Base-by-base conservation (phyloP, 192 early-diverging fungal species). In the Kappamyces sp. region DNA sequence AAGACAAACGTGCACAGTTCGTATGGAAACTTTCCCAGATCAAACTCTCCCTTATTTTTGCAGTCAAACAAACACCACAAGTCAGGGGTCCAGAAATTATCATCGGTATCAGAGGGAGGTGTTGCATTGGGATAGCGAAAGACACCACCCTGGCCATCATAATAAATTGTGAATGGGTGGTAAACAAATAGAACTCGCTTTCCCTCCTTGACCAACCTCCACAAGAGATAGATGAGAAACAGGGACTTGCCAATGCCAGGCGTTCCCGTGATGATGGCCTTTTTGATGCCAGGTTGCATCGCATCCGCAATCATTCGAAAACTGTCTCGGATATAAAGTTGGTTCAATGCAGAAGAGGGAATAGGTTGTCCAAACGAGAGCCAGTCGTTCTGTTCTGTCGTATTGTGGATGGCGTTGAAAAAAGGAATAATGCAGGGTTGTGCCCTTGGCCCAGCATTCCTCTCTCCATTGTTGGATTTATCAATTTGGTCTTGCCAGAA, bases 191-290 rank as follows among this genome's bases (percentile, higher is more conserved):
- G 32, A 0, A 61, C 13, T 8, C 60, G 60, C 50, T 61, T 61
- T 53, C 60, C 51, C 40, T 52, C 32, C 37, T 61, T 61, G 53
- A 39, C 60, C 51, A 61, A 48, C 51, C 47, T 3, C 60, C 60
- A 55, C 51, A 61, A 57, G 51, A 61, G 60, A 58, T 81, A 84
- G 48, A 78, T 77, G 40, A 87, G 69, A 53, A 87, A 84, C 71
- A 84, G 80, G 6, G 84, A 86, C 54, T 87, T 87, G 43, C 82
- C 85, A 39, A 77, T 84, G 9, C 85, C 85, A 5, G 85, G 84
- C 40, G 60, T 61, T 5, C 60, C 60, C 35, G 60, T 61, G 43
- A 61, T 61, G 60, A 61, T 61, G 13, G 60, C 50, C 47, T 61
- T 61, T 40, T 31, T 61, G 60, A 61, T 61, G 49, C 2, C 37